Evolutionary conservation across 1,139 yeast genomes (phyloP), one percentile per base, ranked within the genome.

Genomic region (Spathaspora jeffriesii): DNA sequence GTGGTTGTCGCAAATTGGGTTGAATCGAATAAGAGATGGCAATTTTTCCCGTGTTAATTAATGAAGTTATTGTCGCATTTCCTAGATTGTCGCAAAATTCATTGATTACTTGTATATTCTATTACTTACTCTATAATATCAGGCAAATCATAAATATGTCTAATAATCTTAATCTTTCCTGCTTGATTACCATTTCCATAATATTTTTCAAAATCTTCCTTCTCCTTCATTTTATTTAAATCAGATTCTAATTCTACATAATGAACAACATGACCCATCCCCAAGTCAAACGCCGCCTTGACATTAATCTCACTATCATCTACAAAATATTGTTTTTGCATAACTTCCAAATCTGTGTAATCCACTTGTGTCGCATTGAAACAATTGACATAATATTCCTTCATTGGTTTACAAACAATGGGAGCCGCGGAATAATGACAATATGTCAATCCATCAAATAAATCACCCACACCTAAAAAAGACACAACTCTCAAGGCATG

Each of bases 391-490:
- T 67, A 76, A 55, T 63, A 76, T 46, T 62, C 73, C 14, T 73
- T 70, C 83, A 88, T 88, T 14, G 99, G 99, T 69, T 93, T 93
- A 69, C 98, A 92, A 28, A 85, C 67, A 49, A 93, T 74, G 5
- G 92, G 91, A 50, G 63, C 67, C 53, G 72, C 65, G 8, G 79
- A 64, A 62, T 93, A 93, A 68, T 93, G 96, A 69, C 99, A 93
- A 67, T 73, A 93, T 0, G 97, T 90, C 57, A 93, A 78, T 1
- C 99, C 99, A 55, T 92, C 98, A 61, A 93, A 92, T 48, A 90
- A 64, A 62, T 92, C 97, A 20, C 93, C 97, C 30, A 93, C 65
- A 2, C 97, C 98, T 44, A 93, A 73, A 47, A 92, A 73, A 38
- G 84, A 76, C 18, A 91, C 76, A 15, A 88, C 96, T 47, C 93